Evolutionary conservation across 2,329 filamentous ascomycete genomes (phyloP).

Genomic region (Alternaria sp.): DNA sequence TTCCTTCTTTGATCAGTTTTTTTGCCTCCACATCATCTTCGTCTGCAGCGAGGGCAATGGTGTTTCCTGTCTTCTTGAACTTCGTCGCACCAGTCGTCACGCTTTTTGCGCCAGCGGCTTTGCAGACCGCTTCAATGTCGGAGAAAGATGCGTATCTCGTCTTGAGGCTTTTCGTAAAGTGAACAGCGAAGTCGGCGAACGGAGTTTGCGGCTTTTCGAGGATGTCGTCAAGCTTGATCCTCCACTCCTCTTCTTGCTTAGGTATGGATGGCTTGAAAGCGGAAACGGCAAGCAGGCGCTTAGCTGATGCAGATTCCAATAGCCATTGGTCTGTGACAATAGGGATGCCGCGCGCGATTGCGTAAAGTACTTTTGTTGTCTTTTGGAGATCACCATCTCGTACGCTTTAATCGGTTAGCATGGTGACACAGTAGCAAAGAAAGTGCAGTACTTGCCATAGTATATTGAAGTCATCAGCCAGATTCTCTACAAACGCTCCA

Average conservation of each 20-base stretch:
- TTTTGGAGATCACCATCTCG: conserved; percentile 48
- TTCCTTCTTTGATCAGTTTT: conserved; percentile 40
- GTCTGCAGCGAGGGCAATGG: conserved; percentile 49
- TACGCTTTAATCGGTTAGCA: conserved; percentile 43
- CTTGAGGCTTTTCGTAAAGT: conserved; percentile 54
- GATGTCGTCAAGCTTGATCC: conserved; percentile 43
- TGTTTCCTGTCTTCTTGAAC: conserved; percentile 26
- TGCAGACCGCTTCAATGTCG: conserved; percentile 49
- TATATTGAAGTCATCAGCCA: conserved; percentile 42
- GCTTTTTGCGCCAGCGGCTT: conserved; percentile 47
- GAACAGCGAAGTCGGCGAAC: conserved; percentile 58
- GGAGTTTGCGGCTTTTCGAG: conserved; percentile 46
- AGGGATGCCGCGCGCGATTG: conserved; percentile 51
- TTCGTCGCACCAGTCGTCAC: conserved; percentile 30
- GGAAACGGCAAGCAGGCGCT: conserved; percentile 44
- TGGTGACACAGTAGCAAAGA: background rate
- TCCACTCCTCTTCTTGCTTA: conserved; percentile 49
- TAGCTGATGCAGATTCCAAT: conserved; percentile 45
- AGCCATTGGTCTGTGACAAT: conserved; percentile 59
- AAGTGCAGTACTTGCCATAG: conserved; percentile 37
- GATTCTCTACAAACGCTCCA: conserved; percentile 34
- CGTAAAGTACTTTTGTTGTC: conserved; percentile 55
- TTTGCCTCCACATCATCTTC: conserved; percentile 47
- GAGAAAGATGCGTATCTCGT: conserved; percentile 41
- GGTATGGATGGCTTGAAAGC: conserved; percentile 44